Base-by-base conservation (phyloP, 139 green algal genomes). In the Chlorella sp. region DNA sequence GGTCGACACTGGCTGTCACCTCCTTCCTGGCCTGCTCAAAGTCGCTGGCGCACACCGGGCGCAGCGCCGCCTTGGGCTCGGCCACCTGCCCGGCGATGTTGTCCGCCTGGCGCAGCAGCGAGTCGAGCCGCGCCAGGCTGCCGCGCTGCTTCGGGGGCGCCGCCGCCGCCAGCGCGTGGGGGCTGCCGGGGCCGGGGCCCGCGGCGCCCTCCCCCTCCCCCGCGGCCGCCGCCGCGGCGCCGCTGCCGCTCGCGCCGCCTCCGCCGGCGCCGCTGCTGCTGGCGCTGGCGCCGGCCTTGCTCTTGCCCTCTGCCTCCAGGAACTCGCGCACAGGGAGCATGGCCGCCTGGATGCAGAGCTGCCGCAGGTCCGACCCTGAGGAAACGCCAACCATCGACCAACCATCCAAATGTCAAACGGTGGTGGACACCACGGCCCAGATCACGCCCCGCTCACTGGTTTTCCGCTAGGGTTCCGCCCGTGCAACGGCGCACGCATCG, bases 261-360 rank as follows among this genome's bases (percentile, higher is more conserved):
- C 19, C 8, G 33, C 62, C 36, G 35, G 36, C 23, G 8, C 36
- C 7, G 25, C 63, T 41, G 40, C 51, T 4, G 35, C 46, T 9
- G 8, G 36, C 31, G 3, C 21, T 45, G 9, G 29, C 35, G 48
- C 67, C 33, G 0, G 19, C 23, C 21, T 35, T 33, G 23, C 17
- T 31, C 35, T 3, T 17, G 0, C 1, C 53, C 11, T 55, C 55
- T 27, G 3, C 71, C 23, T 82, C 76, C 36, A 89, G 55, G 23
- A 87, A 72, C 17, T 81, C 63, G 0, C 84, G 65, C 46, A 89
- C 73, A 40, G 81, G 72, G 25, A 73, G 72, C 84, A 89, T 87
- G 66, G 80, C 80, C 8, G 84, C 84, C 25, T 67, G 31, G 23
- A 79, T 72, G 55, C 80, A 87, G 36, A 89, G 74, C 68, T 78